Evolutionary conservation across 306 rosid genomes (phyloP), one percentile per base, ranked within the genome.

Genomic region (Glycyrrhiza uralensis): DNA sequence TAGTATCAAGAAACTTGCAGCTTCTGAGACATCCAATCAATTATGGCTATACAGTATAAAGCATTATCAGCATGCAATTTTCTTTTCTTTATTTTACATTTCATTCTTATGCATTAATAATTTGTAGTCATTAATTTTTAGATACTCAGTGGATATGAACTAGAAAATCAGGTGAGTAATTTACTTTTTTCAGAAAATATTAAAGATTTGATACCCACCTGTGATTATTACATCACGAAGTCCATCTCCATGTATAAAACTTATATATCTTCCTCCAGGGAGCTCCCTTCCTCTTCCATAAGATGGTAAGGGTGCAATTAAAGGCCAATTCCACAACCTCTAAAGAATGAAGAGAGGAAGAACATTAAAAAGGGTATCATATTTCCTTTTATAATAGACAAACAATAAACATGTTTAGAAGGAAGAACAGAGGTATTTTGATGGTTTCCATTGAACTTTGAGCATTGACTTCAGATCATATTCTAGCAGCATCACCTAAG

Each of bases 251-350:
- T 89, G 99, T 73, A 94, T 88, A 72, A 94, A 84, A 79, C 99
- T 91, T 24, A 84, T 59, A 71, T 89, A 89, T 77, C 99, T 87
- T 65, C 85, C 97, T 71, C 97, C 99, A 50, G 91, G 96, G 70
- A 76, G 93, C 83, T 94, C 99, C 80, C 99, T 94, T 77, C 99
- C 99, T 75, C 99, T 87, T 69, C 97, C 99, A 86, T 94, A 91
- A 71, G 99, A 94, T 50, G 99, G 99, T 84, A 94, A 78, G 5
- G 97, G 99, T 49, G 91, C 84, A 68, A 86, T 85, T 71, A 94
- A 74, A 44, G 93, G 99, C 99, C 99, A 94, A 76, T 71, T 77
- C 42, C 49, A 5, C 13, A 81, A 61, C 62, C 83, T 79, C 99
- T 91, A 79, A 46, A 79, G 11, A 77, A 87, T 69, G 42, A 63